These are phyloP conservation scores for Emiliania huxleyi DNA, from an alignment of 78 protist genomes.

Conservation along the genomic window DNA sequence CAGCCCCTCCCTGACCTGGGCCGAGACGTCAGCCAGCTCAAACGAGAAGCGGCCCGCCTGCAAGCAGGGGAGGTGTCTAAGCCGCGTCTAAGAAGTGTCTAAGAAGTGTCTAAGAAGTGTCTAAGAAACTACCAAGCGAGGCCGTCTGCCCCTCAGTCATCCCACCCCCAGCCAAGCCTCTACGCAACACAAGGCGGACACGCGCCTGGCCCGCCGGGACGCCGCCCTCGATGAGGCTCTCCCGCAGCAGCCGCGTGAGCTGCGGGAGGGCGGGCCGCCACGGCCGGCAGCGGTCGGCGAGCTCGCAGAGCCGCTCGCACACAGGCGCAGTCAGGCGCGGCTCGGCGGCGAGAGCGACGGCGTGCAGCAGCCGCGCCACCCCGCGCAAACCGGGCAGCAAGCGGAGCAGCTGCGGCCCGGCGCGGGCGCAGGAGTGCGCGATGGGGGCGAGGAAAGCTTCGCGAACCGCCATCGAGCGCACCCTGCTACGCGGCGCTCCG, in stretches of 20 bases:
- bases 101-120: no score
- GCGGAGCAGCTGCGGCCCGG: neutral
- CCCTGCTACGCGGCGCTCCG: no score
- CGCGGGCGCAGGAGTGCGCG: neutral
- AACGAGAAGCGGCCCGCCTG: neutral
- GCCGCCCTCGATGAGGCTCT: neutral
- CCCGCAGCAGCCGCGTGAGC: neutral
- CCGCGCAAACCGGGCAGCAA: neutral
- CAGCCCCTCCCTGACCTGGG: no score
- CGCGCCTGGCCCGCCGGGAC: neutral
- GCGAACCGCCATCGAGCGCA: no score
- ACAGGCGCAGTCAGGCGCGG: neutral
- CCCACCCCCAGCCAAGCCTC: no score
- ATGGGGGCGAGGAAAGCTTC: neutral
- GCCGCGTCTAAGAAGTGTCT: no score
- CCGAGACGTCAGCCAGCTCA: no score
- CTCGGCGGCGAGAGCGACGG: neutral
- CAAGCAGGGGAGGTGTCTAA: no score
- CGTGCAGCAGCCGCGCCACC: neutral
- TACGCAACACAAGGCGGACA: no score
- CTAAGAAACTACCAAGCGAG: no score
- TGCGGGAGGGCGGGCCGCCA: neutral
- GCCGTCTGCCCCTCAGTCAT: no score
- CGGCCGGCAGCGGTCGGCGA: neutral
- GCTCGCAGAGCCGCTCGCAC: neutral